A percentile compares a stretch with the other conserved stretches of the same genome.
phyloP scores from a whole-genome alignment of 2,329 filamentous ascomycete species.

The Calonectria montana region DNA sequence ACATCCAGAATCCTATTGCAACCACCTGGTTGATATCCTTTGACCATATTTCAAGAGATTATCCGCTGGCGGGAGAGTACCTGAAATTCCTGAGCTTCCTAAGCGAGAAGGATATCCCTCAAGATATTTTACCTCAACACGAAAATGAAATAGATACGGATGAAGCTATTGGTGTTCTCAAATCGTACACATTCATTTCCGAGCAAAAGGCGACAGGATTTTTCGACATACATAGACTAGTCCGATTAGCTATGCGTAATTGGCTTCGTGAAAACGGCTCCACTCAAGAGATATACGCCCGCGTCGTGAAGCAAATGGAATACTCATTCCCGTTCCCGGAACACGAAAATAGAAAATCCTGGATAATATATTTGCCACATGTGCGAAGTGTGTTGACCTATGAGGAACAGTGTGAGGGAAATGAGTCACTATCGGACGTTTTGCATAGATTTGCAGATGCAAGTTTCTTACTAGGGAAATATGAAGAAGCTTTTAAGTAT shows the following conservation, averaged over 20 bases:
- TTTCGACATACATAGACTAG: conserved; percentile 47
- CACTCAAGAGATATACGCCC: not conserved
- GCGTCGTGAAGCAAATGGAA: conserved; percentile 25
- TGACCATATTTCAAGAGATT: conserved; percentile 39
- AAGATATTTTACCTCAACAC: conserved; percentile 35
- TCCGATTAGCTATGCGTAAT: conserved; percentile 44
- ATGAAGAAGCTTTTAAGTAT: too few relatives aligned
- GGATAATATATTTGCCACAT: conserved; percentile 41
- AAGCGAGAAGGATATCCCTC: conserved; percentile 44
- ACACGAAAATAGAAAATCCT: conserved; percentile 31
- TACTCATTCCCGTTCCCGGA: conserved; percentile 22
- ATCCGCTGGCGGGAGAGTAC: conserved; percentile 42
- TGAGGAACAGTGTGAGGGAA: not conserved
- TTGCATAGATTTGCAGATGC: not conserved
- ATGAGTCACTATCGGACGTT: too few relatives aligned
- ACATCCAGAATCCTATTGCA: conserved; percentile 41
- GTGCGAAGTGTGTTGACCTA: conserved; percentile 10
- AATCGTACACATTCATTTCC: conserved; percentile 46
- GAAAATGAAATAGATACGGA: conserved; percentile 21
- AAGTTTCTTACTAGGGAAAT: too few relatives aligned
- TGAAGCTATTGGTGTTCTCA: conserved; percentile 41
- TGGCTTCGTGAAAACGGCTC: conserved; percentile 37
- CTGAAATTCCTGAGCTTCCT: conserved; percentile 46
- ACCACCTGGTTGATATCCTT: conserved; percentile 51
- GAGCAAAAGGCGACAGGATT: conserved; percentile 22